Evolutionary conservation across 106 monocot species (phyloP).

Genomic region (Alisma plantagoaquatica): DNA sequence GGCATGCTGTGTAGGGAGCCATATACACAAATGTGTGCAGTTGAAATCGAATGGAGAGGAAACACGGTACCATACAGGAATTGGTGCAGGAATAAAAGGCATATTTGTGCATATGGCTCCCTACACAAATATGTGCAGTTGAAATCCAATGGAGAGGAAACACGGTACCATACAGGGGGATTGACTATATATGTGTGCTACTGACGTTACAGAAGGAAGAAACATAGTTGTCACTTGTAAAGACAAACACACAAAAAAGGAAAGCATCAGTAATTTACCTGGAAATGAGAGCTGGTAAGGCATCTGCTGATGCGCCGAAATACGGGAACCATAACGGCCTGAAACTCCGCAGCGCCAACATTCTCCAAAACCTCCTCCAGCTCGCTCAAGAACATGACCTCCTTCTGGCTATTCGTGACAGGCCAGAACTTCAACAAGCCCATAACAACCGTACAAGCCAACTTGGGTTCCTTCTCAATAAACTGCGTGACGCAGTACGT

Average conservation of each 20-base stretch:
- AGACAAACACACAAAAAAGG: background rate
- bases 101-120: background rate
- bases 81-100: background rate
- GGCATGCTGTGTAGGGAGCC: background rate
- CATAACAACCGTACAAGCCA: conserved; percentile 6
- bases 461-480: conserved; percentile 20
- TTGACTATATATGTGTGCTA: no score
- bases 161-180: no score
- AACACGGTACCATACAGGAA: background rate
- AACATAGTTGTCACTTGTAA: no score
- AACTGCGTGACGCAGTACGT: conserved; percentile 19
- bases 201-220: no score
- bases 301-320: conserved; percentile 22
- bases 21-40: background rate
- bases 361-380: conserved; percentile 19
- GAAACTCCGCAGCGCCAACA: conserved; percentile 30
- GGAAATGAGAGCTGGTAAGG: conserved; percentile 63
- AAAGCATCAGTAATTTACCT: conserved; percentile 19
- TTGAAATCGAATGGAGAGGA: background rate
- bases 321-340: conserved; percentile 24
- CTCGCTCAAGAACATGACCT: conserved; percentile 27
- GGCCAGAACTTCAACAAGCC: conserved; percentile 23
- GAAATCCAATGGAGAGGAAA: no score
- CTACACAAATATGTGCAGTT: background rate
- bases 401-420: conserved; percentile 20